These are phyloP conservation scores for Huntiella decipiens DNA, from an alignment of 2,329 filamentous ascomycete species.

Conservation along the genomic window DNA sequence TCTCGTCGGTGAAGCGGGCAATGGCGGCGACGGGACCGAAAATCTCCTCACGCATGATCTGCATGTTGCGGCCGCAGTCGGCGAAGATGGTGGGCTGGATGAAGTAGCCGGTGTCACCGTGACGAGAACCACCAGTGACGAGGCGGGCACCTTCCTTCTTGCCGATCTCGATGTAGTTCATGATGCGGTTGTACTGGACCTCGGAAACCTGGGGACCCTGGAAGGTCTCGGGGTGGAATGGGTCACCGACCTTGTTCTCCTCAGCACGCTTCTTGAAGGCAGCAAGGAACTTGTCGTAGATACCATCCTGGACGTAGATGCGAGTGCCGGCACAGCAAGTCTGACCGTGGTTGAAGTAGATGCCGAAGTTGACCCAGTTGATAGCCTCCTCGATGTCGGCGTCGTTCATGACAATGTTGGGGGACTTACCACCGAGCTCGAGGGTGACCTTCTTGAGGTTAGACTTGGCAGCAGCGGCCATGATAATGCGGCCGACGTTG, in stretches of 20 bases:
- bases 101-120: constrained; percentile 18
- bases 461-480: constrained; percentile 48
- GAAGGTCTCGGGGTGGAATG: constrained; percentile 17
- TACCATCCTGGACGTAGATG: constrained; percentile 34
- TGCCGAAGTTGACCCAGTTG: constrained; percentile 26
- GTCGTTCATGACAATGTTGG: constrained; percentile 45
- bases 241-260: constrained; percentile 21
- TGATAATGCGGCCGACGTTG: constrained; percentile 50
- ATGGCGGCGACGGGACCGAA: constrained; percentile 46
- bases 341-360: constrained; percentile 37
- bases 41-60: constrained; percentile 40
- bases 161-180: constrained; percentile 26
- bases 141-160: constrained; percentile 19
- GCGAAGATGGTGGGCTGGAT: constrained; percentile 17
- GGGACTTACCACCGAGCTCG: constrained; percentile 51
- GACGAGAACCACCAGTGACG: constrained; percentile 17
- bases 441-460: constrained; percentile 46
- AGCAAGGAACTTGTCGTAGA: constrained; percentile 37
- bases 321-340: constrained; percentile 40
- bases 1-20: constrained; percentile 22
- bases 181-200: constrained; percentile 28
- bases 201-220: constrained; percentile 32
- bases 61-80: constrained; percentile 16
- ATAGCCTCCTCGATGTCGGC: constrained; percentile 45
- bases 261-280: constrained; percentile 31